Evolutionary conservation across 345 rosid genomes (phyloP).

Genomic region (Arabidopsis arenosa): DNA sequence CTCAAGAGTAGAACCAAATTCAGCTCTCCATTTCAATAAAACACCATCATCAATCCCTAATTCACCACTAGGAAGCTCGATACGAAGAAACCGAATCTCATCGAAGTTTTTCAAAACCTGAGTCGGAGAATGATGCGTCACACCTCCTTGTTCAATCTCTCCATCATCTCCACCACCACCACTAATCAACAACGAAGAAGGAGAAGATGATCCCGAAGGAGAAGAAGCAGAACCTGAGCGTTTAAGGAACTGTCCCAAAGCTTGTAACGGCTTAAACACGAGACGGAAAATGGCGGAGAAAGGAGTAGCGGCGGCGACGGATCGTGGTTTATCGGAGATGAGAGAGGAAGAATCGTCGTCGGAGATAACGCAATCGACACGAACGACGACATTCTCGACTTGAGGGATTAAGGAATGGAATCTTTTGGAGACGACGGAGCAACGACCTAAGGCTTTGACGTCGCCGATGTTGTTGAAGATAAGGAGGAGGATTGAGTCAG

Average conservation of each 20-base stretch:
- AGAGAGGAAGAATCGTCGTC: slow-evolving; percentile 55
- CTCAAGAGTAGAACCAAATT: slow-evolving; percentile 94
- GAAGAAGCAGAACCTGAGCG: slow-evolving; percentile 22
- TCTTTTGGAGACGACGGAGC: slow-evolving; percentile 81
- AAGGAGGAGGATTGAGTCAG: slow-evolving; percentile 74
- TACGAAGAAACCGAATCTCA: slow-evolving; percentile 82
- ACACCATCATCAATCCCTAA: slow-evolving; percentile 87
- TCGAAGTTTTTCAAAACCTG: slow-evolving; percentile 88
- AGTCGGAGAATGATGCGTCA: slow-evolving; percentile 97
- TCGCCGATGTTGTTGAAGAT: slow-evolving; percentile 90
- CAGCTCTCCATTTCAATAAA: slow-evolving; percentile 87
- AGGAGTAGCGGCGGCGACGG: slow-evolving; percentile 21
- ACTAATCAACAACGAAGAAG: slow-evolving; percentile 43
- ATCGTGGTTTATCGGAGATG: slow-evolving; percentile 61
- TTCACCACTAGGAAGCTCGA: slow-evolving; percentile 92
- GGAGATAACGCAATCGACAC: slow-evolving; percentile 94
- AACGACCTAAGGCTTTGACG: slow-evolving; percentile 89
- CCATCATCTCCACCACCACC: slow-evolving; percentile 58
- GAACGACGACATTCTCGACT: slow-evolving; percentile 85
- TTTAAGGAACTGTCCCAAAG: slow-evolving; percentile 64
- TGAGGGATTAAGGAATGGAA: slow-evolving; percentile 79
- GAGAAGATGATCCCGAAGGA: not conserved
- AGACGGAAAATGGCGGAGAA: slow-evolving; percentile 53
- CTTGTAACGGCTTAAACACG: slow-evolving; percentile 77
- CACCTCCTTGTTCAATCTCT: slow-evolving; percentile 77